Conservation (phyloP, 352 stramenopile species). For the Heterotrichella gracilis region DNA sequence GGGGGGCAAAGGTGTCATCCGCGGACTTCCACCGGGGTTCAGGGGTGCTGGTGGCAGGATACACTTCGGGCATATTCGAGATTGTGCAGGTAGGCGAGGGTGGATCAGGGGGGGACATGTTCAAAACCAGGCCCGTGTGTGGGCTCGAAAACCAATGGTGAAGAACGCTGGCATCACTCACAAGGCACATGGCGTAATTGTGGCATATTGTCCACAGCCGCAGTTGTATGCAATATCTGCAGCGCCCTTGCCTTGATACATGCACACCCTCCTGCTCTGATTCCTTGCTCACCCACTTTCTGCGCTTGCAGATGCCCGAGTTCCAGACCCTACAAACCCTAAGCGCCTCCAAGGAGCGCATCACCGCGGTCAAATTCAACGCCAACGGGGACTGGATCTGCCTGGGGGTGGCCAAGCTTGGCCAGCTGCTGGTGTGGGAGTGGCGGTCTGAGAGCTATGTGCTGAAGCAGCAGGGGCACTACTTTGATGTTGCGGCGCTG, state of each 20-base stretch:
- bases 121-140: too few relatives aligned
- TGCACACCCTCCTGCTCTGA: too few relatives aligned
- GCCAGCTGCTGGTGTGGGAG: slow-evolving; percentile 95
- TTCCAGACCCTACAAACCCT: slow-evolving; percentile 21
- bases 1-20: slow-evolving; percentile 43
- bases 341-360: slow-evolving; percentile 45
- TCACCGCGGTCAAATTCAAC: slow-evolving; percentile 68
- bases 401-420: slow-evolving; percentile 71
- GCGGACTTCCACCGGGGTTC: slow-evolving; percentile 40
- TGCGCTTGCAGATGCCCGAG: too few relatives aligned
- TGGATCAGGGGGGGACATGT: too few relatives aligned
- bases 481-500: slow-evolving; percentile 64
- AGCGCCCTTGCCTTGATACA: background rate
- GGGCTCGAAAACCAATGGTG: background rate
- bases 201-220: background rate
- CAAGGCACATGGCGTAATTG: background rate
- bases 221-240: background rate
- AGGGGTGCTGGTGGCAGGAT: slow-evolving; percentile 62
- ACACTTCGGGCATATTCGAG: slow-evolving; percentile 78
- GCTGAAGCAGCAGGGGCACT: slow-evolving; percentile 94
- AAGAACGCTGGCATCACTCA: background rate
- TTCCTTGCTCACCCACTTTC: too few relatives aligned
- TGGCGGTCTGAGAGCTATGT: slow-evolving; percentile 96
- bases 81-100: too few relatives aligned
- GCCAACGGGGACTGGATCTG: slow-evolving; percentile 78